Percentiles rank a stretch among this genome's conserved stretches.
These are phyloP conservation scores for Gentiana straminea DNA, from an alignment of 257 asterid species.

Conservation along the genomic window DNA sequence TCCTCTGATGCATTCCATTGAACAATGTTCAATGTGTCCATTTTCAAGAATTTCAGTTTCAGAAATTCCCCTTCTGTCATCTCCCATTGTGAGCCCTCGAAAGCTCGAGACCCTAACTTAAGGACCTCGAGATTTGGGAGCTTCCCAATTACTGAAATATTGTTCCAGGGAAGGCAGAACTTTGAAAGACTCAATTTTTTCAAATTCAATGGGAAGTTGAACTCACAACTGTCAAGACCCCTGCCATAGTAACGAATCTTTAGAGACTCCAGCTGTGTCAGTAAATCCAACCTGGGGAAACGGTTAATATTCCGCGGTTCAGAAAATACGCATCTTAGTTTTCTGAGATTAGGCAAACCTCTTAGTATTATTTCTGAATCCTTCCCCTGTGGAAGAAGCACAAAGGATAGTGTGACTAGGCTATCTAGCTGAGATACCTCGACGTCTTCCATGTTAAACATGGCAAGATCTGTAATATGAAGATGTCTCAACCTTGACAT, in stretches of 20 bases:
- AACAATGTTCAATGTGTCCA: background rate
- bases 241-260: background rate
- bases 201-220: background rate
- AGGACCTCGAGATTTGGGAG: slow-evolving; percentile 1
- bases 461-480: slow-evolving; percentile 1
- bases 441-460: background rate
- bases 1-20: slow-evolving; percentile 3
- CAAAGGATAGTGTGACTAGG: slow-evolving; percentile 1
- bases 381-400: background rate
- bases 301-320: background rate
- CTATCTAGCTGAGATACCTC: background rate
- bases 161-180: background rate
- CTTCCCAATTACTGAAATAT: slow-evolving; percentile 1
- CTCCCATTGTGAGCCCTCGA: background rate
- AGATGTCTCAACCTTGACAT: background rate
- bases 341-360: background rate
- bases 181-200: background rate
- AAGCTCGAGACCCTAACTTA: background rate
- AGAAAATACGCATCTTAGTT: background rate
- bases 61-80: background rate
- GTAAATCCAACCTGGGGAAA: background rate
- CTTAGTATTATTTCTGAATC: background rate
- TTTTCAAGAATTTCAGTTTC: slow-evolving; percentile 1
- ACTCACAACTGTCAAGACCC: background rate
- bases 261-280: slow-evolving; percentile 1